These are phyloP conservation scores for Dactylonectria estremocensis DNA, from an alignment of 2,329 filamentous ascomycete species.

Conservation along the genomic window DNA sequence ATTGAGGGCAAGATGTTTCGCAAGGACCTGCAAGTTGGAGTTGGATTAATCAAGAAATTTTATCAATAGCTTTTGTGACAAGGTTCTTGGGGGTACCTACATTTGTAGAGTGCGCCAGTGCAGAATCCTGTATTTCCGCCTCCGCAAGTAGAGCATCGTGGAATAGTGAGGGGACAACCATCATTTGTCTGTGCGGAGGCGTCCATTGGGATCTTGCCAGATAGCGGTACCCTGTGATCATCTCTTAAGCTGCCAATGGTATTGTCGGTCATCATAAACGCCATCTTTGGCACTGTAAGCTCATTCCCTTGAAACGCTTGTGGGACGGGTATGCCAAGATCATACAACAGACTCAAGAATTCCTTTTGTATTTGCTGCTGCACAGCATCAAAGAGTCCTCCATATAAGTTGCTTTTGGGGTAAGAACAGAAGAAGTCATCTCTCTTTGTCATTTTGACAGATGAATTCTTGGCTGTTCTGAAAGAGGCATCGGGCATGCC, in stretches of 20 bases:
- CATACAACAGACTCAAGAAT: not conserved
- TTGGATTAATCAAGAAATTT: not conserved
- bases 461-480: too few relatives aligned
- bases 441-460: too few relatives aligned
- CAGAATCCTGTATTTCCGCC: conserved; percentile 11
- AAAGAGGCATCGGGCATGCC: not conserved
- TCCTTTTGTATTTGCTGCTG: not conserved
- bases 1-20: conserved; percentile 3
- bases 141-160: conserved; percentile 2
- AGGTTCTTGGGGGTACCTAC: too few relatives aligned
- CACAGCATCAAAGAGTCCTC: not conserved
- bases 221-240: conserved; percentile 1
- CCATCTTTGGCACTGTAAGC: conserved; percentile 7
- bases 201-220: conserved; percentile 9
- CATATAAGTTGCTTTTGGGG: not conserved
- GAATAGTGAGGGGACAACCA: not conserved
- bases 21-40: conserved; percentile 3
- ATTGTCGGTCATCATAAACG: conserved; percentile 5
- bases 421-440: conserved; percentile 1
- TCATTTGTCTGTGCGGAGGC: not conserved
- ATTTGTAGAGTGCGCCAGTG: conserved; percentile 7
- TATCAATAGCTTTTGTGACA: not conserved
- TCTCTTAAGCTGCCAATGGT: conserved; percentile 10
- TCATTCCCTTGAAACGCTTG: not conserved
- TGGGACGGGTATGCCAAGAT: conserved; percentile 9